phyloP scores from a whole-genome alignment of 495 filamentous ascomycete species.

The Annulohypoxylon moriforme region DNA sequence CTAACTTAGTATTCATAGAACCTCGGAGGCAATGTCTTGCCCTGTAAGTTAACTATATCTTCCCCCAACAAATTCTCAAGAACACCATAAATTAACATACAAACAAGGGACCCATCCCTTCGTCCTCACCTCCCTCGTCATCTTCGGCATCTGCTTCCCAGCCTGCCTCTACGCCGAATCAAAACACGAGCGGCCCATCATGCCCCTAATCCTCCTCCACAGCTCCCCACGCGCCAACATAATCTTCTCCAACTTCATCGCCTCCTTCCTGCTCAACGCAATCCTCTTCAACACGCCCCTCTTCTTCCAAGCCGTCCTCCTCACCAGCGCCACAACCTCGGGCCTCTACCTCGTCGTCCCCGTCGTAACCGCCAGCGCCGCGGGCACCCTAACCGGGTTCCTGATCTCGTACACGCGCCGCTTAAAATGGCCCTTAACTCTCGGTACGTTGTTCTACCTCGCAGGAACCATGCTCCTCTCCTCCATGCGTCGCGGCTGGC shows the following conservation, averaged over 20 bases:
- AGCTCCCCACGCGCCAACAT: constrained; percentile 71
- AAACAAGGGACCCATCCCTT: constrained; percentile 71
- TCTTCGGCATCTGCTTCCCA: constrained; percentile 66
- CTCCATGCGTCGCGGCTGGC: constrained; percentile 63
- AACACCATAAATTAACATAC: constrained; percentile 15
- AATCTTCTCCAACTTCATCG: constrained; percentile 77
- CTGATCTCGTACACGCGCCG: constrained; percentile 74
- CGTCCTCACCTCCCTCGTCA: constrained; percentile 69
- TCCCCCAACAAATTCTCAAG: neutral
- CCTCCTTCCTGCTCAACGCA: constrained; percentile 70
- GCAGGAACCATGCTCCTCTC: constrained; percentile 65
- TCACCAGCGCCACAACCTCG: constrained; percentile 75
- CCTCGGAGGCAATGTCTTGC: constrained; percentile 79
- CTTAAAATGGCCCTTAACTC: constrained; percentile 70
- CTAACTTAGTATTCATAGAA: constrained; percentile 60
- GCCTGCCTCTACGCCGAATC: constrained; percentile 73
- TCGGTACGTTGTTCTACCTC: constrained; percentile 66
- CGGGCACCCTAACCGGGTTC: constrained; percentile 73
- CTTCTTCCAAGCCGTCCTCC: constrained; percentile 83
- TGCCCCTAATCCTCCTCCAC: constrained; percentile 73
- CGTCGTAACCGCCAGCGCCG: constrained; percentile 65
- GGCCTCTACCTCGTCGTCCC: constrained; percentile 76
- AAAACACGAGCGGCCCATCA: constrained; percentile 70
- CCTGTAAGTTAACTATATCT: constrained; percentile 54
- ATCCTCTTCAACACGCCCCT: constrained; percentile 82